Percentiles rank a stretch among this genome's conserved stretches.
phyloP scores from a whole-genome alignment of 257 asterid species.

The Penstemon newberryi region DNA sequence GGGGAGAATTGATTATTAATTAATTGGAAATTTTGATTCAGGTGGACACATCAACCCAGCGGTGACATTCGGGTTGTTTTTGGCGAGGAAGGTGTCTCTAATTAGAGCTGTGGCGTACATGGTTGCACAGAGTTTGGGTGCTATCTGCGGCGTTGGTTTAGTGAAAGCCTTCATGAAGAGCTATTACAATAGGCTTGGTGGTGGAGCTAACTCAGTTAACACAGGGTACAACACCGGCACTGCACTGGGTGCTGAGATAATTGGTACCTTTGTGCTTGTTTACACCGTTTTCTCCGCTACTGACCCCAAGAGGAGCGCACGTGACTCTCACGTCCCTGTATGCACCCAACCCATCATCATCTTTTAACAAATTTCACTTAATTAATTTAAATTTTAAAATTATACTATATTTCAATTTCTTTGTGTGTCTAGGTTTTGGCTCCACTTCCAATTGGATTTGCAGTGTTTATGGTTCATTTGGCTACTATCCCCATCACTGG shows the following conservation, averaged over 20 bases:
- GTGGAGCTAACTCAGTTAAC: slow-evolving; percentile 59
- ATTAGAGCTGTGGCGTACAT: slow-evolving; percentile 65
- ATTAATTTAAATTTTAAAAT: not conserved
- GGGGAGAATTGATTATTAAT: not conserved
- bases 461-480: slow-evolving; percentile 90
- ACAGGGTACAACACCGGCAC: slow-evolving; percentile 66
- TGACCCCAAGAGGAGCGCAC: slow-evolving; percentile 84
- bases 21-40: not conserved
- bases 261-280: slow-evolving; percentile 80
- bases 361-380: not conserved
- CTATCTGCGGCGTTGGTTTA: slow-evolving; percentile 76
- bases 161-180: slow-evolving; percentile 78
- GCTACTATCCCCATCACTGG: slow-evolving; percentile 93
- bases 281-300: slow-evolving; percentile 94
- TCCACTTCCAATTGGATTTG: slow-evolving; percentile 90
- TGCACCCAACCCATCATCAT: not conserved
- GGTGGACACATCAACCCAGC: slow-evolving; percentile 92
- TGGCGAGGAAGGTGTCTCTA: slow-evolving; percentile 79
- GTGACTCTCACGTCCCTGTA: slow-evolving; percentile 90
- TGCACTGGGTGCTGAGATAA: slow-evolving; percentile 80
- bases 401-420: not conserved
- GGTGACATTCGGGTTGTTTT: slow-evolving; percentile 73
- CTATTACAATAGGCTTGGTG: slow-evolving; percentile 53
- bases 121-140: slow-evolving; percentile 71
- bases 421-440: slow-evolving; percentile 64